A percentile compares a stretch with the other conserved stretches of the same genome.
Conservation (phyloP, 1,139 yeast genomes). For the Suhomyces choctaworum region DNA sequence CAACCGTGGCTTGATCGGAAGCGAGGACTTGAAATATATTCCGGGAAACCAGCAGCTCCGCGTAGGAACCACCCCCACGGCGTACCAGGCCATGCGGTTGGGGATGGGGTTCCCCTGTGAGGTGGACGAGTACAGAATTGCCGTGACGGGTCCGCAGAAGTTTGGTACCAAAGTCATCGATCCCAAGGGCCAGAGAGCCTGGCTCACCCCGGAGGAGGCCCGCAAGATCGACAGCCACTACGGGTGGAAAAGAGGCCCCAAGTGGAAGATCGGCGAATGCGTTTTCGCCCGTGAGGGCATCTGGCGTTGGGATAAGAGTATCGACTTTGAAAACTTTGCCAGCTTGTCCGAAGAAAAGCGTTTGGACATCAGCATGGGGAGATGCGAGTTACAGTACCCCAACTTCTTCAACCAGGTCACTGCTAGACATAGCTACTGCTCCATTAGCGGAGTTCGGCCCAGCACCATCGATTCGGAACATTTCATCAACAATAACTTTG, state of each 20-base stretch:
- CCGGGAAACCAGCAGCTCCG: constrained; percentile 59
- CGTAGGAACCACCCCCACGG: constrained; percentile 69
- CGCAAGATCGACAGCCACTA: constrained; percentile 53
- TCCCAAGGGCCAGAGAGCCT: constrained; percentile 66
- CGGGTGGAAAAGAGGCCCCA: constrained; percentile 63
- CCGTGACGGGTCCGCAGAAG: constrained; percentile 73
- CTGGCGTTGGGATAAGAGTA: constrained; percentile 53
- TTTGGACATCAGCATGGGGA: constrained; percentile 33
- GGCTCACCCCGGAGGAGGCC: constrained; percentile 56
- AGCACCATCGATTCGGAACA: constrained; percentile 50
- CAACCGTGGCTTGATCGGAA: constrained; percentile 62
- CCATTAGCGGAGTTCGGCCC: constrained; percentile 23
- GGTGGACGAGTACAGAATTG: constrained; percentile 65
- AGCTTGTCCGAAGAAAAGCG: constrained; percentile 26
- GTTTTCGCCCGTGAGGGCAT: constrained; percentile 77
- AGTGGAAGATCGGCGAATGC: constrained; percentile 75
- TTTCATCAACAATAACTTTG: constrained; percentile 63
- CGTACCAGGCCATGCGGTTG: constrained; percentile 55
- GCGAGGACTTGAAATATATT: constrained; percentile 43
- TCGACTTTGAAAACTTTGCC: constrained; percentile 24
- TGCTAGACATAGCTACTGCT: constrained; percentile 23
- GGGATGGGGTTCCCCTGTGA: constrained; percentile 73
- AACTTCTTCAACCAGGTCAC: constrained; percentile 33
- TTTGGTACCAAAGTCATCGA: constrained; percentile 57
- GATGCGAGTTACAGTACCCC: constrained; percentile 32